A percentile compares a stretch with the other conserved stretches of the same genome.
Conservation (phyloP, 805 yeast species). For the Spathaspora girioi region DNA sequence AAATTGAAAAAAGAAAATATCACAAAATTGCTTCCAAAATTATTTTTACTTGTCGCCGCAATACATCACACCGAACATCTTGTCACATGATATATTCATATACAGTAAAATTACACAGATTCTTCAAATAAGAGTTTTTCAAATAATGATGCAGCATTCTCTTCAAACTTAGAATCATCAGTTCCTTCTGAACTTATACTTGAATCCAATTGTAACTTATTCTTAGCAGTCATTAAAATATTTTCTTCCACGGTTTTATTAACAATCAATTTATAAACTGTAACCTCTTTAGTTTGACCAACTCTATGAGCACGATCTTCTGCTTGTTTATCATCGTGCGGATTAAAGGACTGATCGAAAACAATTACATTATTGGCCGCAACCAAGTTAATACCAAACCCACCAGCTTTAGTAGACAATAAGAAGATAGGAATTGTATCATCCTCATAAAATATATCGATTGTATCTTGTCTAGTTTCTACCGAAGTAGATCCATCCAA, state of each 20-base stretch:
- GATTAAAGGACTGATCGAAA: slow-evolving; percentile 92
- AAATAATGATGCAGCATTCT: slow-evolving; percentile 48
- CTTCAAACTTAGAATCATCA: slow-evolving; percentile 46
- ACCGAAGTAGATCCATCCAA: slow-evolving; percentile 94
- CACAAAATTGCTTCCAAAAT: neutral
- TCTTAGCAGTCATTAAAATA: slow-evolving; percentile 79
- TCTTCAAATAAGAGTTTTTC: slow-evolving; percentile 42
- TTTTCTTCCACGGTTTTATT: slow-evolving; percentile 84
- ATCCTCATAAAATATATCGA: slow-evolving; percentile 85
- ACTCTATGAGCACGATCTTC: slow-evolving; percentile 98
- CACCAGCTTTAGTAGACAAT: slow-evolving; percentile 95
- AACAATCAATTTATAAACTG: slow-evolving; percentile 71
- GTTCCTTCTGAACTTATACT: slow-evolving; percentile 41
- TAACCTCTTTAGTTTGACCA: slow-evolving; percentile 85
- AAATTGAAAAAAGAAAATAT: neutral
- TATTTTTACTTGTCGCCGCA: neutral
- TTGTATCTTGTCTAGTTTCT: slow-evolving; percentile 86
- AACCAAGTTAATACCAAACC: slow-evolving; percentile 94
- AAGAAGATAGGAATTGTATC: slow-evolving; percentile 79
- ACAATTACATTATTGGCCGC: slow-evolving; percentile 92
- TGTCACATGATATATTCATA: neutral
- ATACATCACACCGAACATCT: neutral
- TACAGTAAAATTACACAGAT: neutral
- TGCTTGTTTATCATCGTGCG: slow-evolving; percentile 98
- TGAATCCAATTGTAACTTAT: slow-evolving; percentile 82